phyloP scores from a whole-genome alignment of 441 rosid species.

The Populus hybrid region DNA sequence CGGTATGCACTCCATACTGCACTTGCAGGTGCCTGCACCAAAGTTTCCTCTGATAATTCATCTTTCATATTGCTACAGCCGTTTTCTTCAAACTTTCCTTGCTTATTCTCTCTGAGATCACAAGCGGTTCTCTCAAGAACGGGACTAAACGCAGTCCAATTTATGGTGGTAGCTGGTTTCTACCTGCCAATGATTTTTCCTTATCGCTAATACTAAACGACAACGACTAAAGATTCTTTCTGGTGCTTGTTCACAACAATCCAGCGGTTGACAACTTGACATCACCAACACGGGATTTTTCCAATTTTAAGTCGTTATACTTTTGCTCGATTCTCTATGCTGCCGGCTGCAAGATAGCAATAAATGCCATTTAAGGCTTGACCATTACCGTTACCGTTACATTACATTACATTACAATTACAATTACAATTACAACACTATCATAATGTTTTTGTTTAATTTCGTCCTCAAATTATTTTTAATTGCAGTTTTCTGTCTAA shows the following conservation, averaged over 20 bases:
- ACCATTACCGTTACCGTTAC: neutral
- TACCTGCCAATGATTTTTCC: neutral
- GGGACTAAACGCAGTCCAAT: neutral
- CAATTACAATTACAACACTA: neutral
- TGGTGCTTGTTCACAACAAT: neutral
- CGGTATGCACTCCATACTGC: slow-evolving; percentile 34
- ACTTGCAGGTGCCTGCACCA: slow-evolving; percentile 8
- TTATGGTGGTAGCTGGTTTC: neutral
- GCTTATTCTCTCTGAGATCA: neutral
- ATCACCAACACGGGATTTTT: no score
- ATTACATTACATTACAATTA: neutral
- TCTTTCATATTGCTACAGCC: neutral
- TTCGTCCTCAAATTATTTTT: no score
- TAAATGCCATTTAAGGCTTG: neutral
- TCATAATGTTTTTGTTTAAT: no score
- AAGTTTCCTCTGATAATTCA: neutral
- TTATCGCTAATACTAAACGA: neutral
- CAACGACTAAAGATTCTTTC: neutral
- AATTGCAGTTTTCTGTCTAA: no score
- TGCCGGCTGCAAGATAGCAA: neutral
- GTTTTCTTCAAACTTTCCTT: neutral
- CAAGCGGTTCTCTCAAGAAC: neutral
- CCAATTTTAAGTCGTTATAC: neutral
- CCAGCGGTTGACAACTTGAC: neutral
- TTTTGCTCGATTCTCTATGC: neutral